Evolutionary conservation across 768 basidiomycete genomes (phyloP).

Genomic region (Suillus plorans): DNA sequence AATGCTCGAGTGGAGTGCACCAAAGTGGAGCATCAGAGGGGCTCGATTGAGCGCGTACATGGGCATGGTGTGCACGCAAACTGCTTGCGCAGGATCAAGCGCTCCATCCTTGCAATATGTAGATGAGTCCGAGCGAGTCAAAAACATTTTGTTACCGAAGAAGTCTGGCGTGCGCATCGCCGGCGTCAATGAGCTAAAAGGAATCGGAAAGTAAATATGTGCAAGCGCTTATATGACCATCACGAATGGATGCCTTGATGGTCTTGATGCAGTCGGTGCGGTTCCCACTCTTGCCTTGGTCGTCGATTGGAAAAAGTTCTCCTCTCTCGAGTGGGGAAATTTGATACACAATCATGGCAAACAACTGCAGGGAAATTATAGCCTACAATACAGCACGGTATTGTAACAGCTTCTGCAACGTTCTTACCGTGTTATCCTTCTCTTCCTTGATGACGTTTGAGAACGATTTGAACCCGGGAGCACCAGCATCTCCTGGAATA

Average conservation of each 20-base stretch:
- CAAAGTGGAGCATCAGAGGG: too few species aligned
- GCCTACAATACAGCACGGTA: constrained; percentile 14
- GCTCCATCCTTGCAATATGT: not conserved
- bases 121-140: not conserved
- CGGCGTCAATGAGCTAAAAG: not conserved
- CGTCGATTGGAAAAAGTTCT: not conserved
- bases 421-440: constrained; percentile 56
- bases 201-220: not conserved
- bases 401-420: constrained; percentile 33
- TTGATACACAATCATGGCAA: too few species aligned
- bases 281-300: not conserved
- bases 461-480: constrained; percentile 70
- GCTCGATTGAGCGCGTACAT: too few species aligned
- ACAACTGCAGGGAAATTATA: not conserved
- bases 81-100: too few species aligned
- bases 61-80: too few species aligned
- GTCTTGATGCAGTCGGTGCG: not conserved
- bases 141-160: not conserved
- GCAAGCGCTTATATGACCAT: not conserved
- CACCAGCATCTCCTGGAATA: constrained; percentile 54
- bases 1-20: too few species aligned
- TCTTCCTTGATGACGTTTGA: constrained; percentile 74
- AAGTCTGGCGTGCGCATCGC: not conserved
- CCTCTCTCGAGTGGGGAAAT: too few species aligned
- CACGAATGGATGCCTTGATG: not conserved